Base-by-base conservation (phyloP, 2,329 filamentous ascomycete species). In the Pyrenophora seminiperda region DNA sequence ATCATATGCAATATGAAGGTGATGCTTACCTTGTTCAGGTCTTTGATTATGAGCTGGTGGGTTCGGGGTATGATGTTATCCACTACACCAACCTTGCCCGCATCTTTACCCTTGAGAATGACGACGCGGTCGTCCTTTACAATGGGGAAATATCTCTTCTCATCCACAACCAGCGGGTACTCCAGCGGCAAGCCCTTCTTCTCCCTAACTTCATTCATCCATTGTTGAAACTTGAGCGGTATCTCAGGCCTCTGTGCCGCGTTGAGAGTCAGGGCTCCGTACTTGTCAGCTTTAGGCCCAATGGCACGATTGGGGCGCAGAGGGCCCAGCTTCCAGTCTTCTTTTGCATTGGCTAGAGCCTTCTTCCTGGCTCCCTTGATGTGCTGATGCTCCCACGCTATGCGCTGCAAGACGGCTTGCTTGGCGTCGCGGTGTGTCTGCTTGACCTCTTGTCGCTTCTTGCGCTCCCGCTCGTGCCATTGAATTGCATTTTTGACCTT, bases 31-130 rank as follows among this genome's bases (percentile, higher is more conserved):
- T 63, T 62, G 53, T 79, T 79, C 41, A 79, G 22, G 17, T 67
- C 73, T 38, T 66, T 64, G 27, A 80, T 51, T 5, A 62, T 51
- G 31, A 76, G 63, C 7, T 61, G 55, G 20, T 73, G 70, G 11
- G 58, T 61, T 2, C 73, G 63, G 1, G 59, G 43, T 10, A 72
- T 75, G 37, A 95, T 77, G 1, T 77, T 71, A 52, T 71, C 73
- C 36, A 97, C 83, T n/a, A 77, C 76, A 41, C 90, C 89, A 73
- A 99, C 94, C 76, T 87, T 90, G 65, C 91, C 91, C 76, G 86
- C 88, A 66, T 94, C 89, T 29, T 81, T 82, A 7, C 93, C 92
- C 53, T 87, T 84, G 45, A 91, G 76, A 50, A 97, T 76, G 44
- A 93, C 89, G 24, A 97, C 91, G 52, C 94, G 83, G 74, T 97